These are phyloP conservation scores for Hortaea werneckii DNA, from an alignment of 2,329 filamentous ascomycete genomes.

Conservation along the genomic window DNA sequence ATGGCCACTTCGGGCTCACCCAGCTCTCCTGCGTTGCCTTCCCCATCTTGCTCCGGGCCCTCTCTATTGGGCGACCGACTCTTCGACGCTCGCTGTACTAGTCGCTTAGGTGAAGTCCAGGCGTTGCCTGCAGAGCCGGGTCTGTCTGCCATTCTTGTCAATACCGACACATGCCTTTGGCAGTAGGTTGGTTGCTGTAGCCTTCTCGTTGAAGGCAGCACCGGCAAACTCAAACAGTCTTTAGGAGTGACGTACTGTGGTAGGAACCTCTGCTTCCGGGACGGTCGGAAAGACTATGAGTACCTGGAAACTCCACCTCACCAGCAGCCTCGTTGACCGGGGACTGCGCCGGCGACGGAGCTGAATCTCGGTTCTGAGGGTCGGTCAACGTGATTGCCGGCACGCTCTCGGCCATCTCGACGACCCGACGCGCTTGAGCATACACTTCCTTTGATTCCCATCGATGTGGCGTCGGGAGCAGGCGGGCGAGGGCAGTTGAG, in stretches of 20 bases:
- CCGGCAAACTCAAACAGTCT: no score
- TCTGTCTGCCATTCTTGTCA: slow-evolving; percentile 2
- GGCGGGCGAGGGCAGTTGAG: no score
- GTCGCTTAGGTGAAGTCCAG: slow-evolving; percentile 3
- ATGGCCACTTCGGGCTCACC: slow-evolving; percentile 39
- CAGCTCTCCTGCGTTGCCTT: slow-evolving; percentile 6
- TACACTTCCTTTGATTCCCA: background rate
- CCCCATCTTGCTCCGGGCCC: slow-evolving; percentile 7
- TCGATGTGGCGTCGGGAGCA: background rate
- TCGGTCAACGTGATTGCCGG: slow-evolving; percentile 37
- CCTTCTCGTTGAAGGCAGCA: no score
- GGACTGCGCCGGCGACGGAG: slow-evolving; percentile 19
- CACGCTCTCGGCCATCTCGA: slow-evolving; percentile 12
- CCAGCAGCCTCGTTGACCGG: background rate
- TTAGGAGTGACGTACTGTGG: background rate
- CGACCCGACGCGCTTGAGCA: background rate
- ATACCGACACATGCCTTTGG: background rate
- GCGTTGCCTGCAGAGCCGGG: slow-evolving; percentile 2
- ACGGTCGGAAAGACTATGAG: background rate
- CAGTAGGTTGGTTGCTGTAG: background rate
- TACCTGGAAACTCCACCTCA: background rate
- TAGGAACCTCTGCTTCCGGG: background rate
- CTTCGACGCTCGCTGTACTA: slow-evolving; percentile 1
- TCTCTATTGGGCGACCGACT: slow-evolving; percentile 6
- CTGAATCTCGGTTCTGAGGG: slow-evolving; percentile 26